Evolutionary conservation across 1,284 basidiomycete species (phyloP), one percentile per base, ranked within the genome.

Genomic region (Malassezia furfur): DNA sequence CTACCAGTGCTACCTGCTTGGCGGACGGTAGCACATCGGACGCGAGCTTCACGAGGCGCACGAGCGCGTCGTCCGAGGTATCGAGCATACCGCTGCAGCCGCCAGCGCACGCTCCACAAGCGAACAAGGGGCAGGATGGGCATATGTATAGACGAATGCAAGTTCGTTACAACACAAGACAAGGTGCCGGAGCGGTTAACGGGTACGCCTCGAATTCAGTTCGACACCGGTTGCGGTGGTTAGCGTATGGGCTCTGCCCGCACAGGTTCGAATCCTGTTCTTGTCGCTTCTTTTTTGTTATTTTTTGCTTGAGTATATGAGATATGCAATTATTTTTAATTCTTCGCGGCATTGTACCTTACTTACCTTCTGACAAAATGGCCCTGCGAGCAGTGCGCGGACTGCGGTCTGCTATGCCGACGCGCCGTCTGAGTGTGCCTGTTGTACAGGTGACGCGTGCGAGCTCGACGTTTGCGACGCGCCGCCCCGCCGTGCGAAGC

Each of bases 151-250:
- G 25, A 28, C 25, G 7, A 28, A 28, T 28, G 25, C 25, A 28
- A 28, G 25, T 28, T 28, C 7, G 25, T 28, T 4, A 3, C 25
- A 28, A 46, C 21, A 21, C 17, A 43, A 36, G 55, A 34, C 54
- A 57, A 57, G 54, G 49, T 57, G 54, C 54, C 54, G 54, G 54
- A 57, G 54, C 43, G 54, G 54, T 57, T 57, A 57, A 57, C 54
- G 54, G 54, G 54, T 47, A 46, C 54, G 54, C 54, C 54, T 57
- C 54, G 54, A 57, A 57, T 31, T 40, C 21, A 17, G 5, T 51
- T 57, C 54, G 54, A 57, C 54, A 41, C 54, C 41, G 54, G 25
- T 11, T 21, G 14, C 54, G 41, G 54, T 41, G 54, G 54, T 40
- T 32, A 57, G 54, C 54, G 54, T 46, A 47, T 57, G 54, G 54